Percentiles rank a stretch among this genome's conserved stretches.
These are phyloP conservation scores for Cornus kousa DNA, from an alignment of 148 eudicot genomes.

Conservation along the genomic window DNA sequence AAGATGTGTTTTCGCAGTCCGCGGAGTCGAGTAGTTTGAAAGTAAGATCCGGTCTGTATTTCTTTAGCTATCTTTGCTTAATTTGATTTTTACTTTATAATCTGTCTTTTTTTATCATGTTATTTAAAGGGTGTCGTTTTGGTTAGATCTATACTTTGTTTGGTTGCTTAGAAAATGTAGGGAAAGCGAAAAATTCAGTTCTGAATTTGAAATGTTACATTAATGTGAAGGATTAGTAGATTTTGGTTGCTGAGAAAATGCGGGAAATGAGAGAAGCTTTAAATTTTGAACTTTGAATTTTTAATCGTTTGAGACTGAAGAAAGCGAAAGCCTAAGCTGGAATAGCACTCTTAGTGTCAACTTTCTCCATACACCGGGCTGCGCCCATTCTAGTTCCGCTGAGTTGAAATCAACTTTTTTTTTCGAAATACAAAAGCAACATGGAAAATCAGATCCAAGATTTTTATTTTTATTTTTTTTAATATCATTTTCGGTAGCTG, in stretches of 20 bases:
- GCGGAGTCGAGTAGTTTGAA: not conserved
- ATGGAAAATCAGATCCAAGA: not conserved
- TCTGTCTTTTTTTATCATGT: not conserved
- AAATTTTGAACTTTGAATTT: not conserved
- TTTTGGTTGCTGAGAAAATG: constrained; percentile 2
- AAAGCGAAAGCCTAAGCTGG: not conserved
- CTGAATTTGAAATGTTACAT: not conserved
- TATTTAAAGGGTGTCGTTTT: not conserved
- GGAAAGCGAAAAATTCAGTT: not conserved
- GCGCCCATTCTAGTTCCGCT: too few relatives aligned
- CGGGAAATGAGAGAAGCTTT: not conserved
- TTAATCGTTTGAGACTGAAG: not conserved
- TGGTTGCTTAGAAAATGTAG: constrained; percentile 6
- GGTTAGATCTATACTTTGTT: not conserved
- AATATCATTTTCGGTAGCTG: not conserved
- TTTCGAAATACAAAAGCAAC: not conserved
- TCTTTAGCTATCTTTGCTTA: not conserved
- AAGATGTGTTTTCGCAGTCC: not conserved
- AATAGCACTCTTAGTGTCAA: too few relatives aligned
- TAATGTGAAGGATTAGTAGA: not conserved
- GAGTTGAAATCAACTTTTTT: not conserved
- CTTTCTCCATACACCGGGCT: too few relatives aligned
- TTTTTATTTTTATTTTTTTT: not conserved
- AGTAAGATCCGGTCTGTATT: not conserved
- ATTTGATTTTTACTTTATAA: not conserved